phyloP scores from a whole-genome alignment of 306 rosid species.

The Hippophae gyantsensis region DNA sequence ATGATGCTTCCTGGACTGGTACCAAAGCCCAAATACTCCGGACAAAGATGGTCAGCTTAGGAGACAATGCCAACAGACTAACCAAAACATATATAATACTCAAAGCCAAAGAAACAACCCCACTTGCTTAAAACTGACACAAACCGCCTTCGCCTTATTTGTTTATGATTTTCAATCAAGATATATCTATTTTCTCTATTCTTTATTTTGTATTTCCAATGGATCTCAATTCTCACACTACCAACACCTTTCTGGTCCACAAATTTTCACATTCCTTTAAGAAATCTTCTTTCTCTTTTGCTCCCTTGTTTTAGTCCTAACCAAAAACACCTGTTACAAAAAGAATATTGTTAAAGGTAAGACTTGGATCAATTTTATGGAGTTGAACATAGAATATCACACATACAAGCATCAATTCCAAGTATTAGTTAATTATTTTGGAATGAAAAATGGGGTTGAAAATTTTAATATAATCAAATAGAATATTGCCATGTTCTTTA shows the following conservation, averaged over 20 bases:
- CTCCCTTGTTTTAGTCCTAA: slow-evolving; percentile 8
- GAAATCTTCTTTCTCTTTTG: slow-evolving; percentile 10
- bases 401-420: slow-evolving; percentile 8
- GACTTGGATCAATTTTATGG: background rate
- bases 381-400: background rate
- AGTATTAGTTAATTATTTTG: background rate
- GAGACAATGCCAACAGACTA: slow-evolving; percentile 40
- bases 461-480: background rate
- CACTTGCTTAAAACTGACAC: slow-evolving; percentile 75
- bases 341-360: background rate
- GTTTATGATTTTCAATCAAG: slow-evolving; percentile 27
- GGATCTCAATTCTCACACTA: slow-evolving; percentile 9
- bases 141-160: slow-evolving; percentile 34
- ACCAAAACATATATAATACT: slow-evolving; percentile 31
- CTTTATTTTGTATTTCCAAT: slow-evolving; percentile 26
- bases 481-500: background rate
- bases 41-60: slow-evolving; percentile 42
- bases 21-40: slow-evolving; percentile 48
- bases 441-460: slow-evolving; percentile 1
- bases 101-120: slow-evolving; percentile 35
- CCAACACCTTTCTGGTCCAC: slow-evolving; percentile 14
- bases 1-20: slow-evolving; percentile 63
- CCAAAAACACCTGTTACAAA: slow-evolving; percentile 17
- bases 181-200: slow-evolving; percentile 18
- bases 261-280: slow-evolving; percentile 1